A percentile compares a stretch with the other conserved stretches of the same genome.
These are phyloP conservation scores for Penicillium freii DNA, from an alignment of 2,329 filamentous ascomycete species.

Conservation along the genomic window DNA sequence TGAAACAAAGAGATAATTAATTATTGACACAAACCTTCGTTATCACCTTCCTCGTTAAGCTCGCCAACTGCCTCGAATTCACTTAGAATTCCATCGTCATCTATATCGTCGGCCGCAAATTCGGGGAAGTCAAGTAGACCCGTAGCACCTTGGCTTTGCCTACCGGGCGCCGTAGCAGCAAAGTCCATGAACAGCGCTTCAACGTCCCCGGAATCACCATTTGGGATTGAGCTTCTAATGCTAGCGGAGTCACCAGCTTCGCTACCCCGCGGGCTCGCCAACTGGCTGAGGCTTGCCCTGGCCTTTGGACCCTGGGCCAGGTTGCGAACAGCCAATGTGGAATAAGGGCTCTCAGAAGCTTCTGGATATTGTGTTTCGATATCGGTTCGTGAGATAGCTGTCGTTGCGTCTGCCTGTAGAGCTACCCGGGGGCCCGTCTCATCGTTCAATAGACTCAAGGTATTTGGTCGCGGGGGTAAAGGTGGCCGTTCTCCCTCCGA, in stretches of 20 bases:
- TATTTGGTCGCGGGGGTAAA: constrained; percentile 48
- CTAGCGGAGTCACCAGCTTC: constrained; percentile 52
- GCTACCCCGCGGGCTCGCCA: constrained; percentile 49
- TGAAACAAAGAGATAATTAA: neutral
- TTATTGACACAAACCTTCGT: constrained; percentile 51
- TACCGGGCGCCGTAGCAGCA: constrained; percentile 43
- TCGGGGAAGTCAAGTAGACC: constrained; percentile 37
- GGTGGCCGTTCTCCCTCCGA: constrained; percentile 43
- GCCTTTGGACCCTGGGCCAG: constrained; percentile 32
- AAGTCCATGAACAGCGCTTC: constrained; percentile 79
- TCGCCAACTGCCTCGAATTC: constrained; percentile 75
- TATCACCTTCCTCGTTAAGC: constrained; percentile 51
- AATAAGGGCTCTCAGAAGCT: constrained; percentile 66
- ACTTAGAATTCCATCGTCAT: constrained; percentile 62
- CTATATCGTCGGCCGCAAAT: constrained; percentile 49
- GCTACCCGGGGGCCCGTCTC: constrained; percentile 34
- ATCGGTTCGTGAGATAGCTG: constrained; percentile 77
- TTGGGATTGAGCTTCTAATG: constrained; percentile 51
- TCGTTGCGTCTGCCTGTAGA: constrained; percentile 68
- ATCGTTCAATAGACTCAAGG: constrained; percentile 37
- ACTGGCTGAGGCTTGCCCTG: constrained; percentile 40
- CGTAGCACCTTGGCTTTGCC: constrained; percentile 40
- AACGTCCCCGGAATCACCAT: constrained; percentile 65
- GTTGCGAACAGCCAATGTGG: constrained; percentile 46
- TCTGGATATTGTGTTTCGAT: constrained; percentile 73